Evolutionary conservation across 2,329 filamentous ascomycete genomes (phyloP).

Genomic region (Plectosphaerella cucumerina): DNA sequence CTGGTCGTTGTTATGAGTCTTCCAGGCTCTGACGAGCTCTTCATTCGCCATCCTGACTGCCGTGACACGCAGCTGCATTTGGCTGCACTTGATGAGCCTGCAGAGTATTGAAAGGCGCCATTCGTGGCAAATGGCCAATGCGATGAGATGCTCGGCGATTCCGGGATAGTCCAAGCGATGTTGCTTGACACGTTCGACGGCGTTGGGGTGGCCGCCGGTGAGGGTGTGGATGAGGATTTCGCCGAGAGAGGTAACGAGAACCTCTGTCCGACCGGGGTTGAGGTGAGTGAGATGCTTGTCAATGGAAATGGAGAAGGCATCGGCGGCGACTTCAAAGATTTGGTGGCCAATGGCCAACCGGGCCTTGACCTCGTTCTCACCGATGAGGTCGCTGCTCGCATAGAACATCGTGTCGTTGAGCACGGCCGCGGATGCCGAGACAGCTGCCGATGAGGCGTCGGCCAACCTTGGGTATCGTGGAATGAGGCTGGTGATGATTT

Average conservation of each 20-base stretch:
- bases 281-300: conserved; percentile 54
- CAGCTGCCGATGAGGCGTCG: conserved; percentile 34
- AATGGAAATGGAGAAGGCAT: conserved; percentile 39
- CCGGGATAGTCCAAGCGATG: conserved; percentile 30
- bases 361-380: conserved; percentile 25
- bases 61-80: conserved; percentile 84
- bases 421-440: conserved; percentile 6
- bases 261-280: conserved; percentile 36
- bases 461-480: conserved; percentile 41
- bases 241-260: conserved; percentile 34
- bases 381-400: conserved; percentile 37
- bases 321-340: conserved; percentile 38
- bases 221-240: conserved; percentile 40
- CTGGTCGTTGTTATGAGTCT: conserved; percentile 43
- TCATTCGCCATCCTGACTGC: conserved; percentile 71
- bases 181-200: conserved; percentile 24
- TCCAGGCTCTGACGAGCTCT: conserved; percentile 66
- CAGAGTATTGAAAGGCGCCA: conserved; percentile 69
- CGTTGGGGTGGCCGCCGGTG: conserved; percentile 27
- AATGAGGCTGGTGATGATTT: conserved; percentile 33
- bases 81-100: conserved; percentile 73
- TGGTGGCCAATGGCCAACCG: conserved; percentile 35
- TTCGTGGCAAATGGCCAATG: conserved; percentile 51
- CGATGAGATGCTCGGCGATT: conserved; percentile 31
- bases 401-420: conserved; percentile 33